phyloP scores from a whole-genome alignment of 2,329 filamentous ascomycete genomes.

The Hirsutella minnesotensis region DNA sequence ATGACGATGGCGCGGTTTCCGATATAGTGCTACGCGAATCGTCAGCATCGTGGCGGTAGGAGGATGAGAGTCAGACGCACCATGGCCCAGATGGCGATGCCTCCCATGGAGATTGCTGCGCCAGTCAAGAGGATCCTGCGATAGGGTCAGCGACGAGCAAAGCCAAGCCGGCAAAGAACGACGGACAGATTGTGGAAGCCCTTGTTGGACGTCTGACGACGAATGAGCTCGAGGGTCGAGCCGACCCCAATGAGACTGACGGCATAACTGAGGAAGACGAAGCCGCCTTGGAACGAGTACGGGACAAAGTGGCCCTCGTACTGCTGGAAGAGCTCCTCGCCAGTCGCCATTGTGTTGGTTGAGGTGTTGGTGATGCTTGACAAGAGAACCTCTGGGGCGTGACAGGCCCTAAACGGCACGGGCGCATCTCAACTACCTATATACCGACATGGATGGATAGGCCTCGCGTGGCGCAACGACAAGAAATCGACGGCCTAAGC shows the following conservation, averaged over 20 bases:
- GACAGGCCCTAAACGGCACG: background rate
- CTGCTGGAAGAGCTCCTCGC: slow-evolving; percentile 20
- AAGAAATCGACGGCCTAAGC: no score
- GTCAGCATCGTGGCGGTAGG: background rate
- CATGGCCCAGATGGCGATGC: slow-evolving; percentile 65
- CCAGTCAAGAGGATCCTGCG: slow-evolving; percentile 48
- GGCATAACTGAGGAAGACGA: slow-evolving; percentile 61
- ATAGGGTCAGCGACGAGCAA: background rate
- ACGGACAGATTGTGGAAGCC: slow-evolving; percentile 58
- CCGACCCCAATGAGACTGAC: slow-evolving; percentile 68
- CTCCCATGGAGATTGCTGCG: slow-evolving; percentile 60
- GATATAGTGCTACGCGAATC: slow-evolving; percentile 31
- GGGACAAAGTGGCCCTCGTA: slow-evolving; percentile 35
- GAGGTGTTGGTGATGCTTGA: background rate
- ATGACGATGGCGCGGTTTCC: slow-evolving; percentile 68
- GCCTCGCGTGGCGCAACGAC: no score
- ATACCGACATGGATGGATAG: background rate
- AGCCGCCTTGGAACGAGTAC: slow-evolving; percentile 41
- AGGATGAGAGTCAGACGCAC: slow-evolving; percentile 18
- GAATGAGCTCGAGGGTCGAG: slow-evolving; percentile 72
- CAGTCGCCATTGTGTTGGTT: slow-evolving; percentile 2
- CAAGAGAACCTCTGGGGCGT: background rate
- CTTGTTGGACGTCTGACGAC: slow-evolving; percentile 58
- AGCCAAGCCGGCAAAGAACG: background rate
- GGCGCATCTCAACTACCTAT: background rate